A percentile compares a stretch with the other conserved stretches of the same genome.
Evolutionary conservation across 768 basidiomycete genomes (phyloP).

Genomic region (Lactarius psammicola): DNA sequence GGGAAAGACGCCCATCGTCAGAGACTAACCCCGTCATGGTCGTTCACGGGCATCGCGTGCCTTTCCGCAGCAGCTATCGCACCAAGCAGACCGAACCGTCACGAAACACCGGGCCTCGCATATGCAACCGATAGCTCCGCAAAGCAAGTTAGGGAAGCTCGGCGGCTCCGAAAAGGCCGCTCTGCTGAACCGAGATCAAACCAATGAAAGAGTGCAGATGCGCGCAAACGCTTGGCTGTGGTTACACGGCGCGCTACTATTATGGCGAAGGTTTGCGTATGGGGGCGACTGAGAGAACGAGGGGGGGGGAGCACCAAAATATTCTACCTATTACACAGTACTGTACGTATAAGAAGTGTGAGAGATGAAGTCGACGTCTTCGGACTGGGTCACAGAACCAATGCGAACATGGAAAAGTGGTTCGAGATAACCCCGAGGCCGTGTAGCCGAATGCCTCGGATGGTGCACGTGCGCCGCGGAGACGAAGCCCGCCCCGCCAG

Average conservation of each 20-base stretch:
- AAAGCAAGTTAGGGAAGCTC: background rate
- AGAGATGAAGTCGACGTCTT: background rate
- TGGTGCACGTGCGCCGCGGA: background rate
- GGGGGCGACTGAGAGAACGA: background rate
- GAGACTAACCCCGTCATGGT: background rate
- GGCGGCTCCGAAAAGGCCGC: background rate
- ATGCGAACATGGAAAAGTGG: background rate
- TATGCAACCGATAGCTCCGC: background rate
- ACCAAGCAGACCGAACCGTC: background rate
- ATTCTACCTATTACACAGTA: background rate
- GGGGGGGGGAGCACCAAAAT: background rate
- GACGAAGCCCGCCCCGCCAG: background rate
- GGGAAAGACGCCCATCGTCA: background rate
- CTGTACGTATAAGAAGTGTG: background rate
- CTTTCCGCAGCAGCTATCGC: background rate
- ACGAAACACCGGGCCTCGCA: background rate
- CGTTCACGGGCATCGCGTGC: background rate
- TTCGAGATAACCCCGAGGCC: background rate
- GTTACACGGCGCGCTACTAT: background rate
- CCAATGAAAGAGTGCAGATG: too few species aligned
- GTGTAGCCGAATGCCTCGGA: background rate
- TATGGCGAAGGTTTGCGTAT: too few species aligned
- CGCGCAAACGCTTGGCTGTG: background rate
- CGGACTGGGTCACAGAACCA: background rate
- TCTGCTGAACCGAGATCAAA: background rate